Conservation (phyloP, 2,329 filamentous ascomycete genomes). For the Arthroderma sp. region DNA sequence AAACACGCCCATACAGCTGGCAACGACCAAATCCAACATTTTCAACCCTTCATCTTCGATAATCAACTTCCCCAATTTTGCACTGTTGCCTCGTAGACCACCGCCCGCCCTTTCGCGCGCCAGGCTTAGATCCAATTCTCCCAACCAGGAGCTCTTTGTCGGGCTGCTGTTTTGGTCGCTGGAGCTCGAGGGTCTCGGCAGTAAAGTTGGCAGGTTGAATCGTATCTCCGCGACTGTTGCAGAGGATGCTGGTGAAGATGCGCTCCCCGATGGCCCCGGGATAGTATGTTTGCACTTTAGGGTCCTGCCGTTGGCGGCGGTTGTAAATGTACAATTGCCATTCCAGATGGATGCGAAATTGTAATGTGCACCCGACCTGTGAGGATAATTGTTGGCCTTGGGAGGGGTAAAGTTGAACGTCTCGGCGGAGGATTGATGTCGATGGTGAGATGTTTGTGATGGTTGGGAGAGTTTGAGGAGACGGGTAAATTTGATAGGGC, state of each 20-base stretch:
- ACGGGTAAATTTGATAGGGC: constrained; percentile 12
- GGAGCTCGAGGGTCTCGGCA: constrained; percentile 18
- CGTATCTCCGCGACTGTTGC: constrained; percentile 67
- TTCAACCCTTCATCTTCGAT: constrained; percentile 80
- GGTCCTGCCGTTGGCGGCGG: constrained; percentile 61
- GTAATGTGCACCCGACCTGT: constrained; percentile 41
- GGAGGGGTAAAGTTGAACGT: constrained; percentile 7
- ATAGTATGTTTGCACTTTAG: constrained; percentile 60
- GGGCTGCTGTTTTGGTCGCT: constrained; percentile 6
- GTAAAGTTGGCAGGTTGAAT: constrained; percentile 65
- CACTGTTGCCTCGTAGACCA: constrained; percentile 70
- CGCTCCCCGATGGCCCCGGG: constrained; percentile 1
- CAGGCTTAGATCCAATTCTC: constrained; percentile 50
- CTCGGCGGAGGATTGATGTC: not conserved
- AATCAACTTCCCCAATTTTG: constrained; percentile 88
- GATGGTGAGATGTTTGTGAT: constrained; percentile 3
- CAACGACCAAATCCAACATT: constrained; percentile 88
- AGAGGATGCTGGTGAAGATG: constrained; percentile 19
- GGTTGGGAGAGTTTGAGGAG: constrained; percentile 12
- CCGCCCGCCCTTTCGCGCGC: constrained; percentile 77
- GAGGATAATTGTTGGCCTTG: constrained; percentile 2
- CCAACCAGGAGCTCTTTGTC: not conserved
- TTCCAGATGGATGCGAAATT: constrained; percentile 79
- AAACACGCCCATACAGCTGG: constrained; percentile 85
- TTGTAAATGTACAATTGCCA: constrained; percentile 72